These are phyloP conservation scores for Uncinocarpus reesii DNA, from an alignment of 2,329 filamentous ascomycete species.

Conservation along the genomic window DNA sequence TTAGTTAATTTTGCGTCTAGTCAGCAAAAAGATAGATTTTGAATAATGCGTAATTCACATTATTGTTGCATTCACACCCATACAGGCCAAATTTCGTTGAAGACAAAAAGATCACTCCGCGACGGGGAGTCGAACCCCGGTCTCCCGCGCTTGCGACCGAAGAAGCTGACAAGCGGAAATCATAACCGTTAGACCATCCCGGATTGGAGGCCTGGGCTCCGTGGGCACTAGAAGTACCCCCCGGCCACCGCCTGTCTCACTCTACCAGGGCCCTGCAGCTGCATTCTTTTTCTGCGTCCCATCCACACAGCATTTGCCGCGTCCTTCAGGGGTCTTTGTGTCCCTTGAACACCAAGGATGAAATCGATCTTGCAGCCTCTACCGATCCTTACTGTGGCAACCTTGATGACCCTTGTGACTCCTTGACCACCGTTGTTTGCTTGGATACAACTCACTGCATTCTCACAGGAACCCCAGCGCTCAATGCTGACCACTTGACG, in stretches of 20 bases:
- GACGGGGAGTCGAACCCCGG: constrained; percentile 18
- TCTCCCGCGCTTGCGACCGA: constrained; percentile 17
- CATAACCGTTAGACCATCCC: neutral
- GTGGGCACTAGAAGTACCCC: too few relatives aligned
- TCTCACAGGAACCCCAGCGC: neutral
- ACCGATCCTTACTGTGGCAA: neutral
- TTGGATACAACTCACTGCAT: neutral
- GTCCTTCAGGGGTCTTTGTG: too few relatives aligned
- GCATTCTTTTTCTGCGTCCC: neutral
- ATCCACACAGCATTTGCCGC: too few relatives aligned
- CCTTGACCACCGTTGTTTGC: neutral
- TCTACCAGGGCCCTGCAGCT: neutral
- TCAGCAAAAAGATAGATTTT: too few relatives aligned
- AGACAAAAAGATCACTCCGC: neutral
- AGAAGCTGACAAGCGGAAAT: neutral
- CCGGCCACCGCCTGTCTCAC: too few relatives aligned
- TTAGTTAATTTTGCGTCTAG: too few relatives aligned
- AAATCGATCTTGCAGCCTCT: too few relatives aligned
- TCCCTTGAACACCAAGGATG: too few relatives aligned
- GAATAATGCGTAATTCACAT: too few relatives aligned
- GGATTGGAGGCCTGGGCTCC: too few relatives aligned
- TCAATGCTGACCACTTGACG: neutral
- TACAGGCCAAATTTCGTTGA: too few relatives aligned
- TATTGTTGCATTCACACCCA: too few relatives aligned
- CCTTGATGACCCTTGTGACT: neutral